Conservation (phyloP, 768 basidiomycete genomes). For the Collybiopsis luxurians region DNA sequence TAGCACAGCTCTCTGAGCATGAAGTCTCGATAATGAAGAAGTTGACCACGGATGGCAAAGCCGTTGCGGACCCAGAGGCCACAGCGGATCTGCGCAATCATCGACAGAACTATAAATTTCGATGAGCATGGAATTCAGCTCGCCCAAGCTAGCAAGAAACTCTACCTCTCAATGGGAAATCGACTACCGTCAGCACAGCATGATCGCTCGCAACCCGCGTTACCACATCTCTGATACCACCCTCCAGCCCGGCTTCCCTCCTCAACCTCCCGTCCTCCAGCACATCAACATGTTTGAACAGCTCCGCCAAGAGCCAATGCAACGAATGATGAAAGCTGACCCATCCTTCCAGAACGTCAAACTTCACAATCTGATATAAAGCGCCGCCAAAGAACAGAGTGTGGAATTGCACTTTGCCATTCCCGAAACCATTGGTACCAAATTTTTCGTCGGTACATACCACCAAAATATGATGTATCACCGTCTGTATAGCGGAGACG, state of each 20-base stretch:
- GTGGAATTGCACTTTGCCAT: conserved; percentile 61
- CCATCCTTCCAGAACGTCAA: conserved; percentile 77
- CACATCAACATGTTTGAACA: conserved; percentile 79
- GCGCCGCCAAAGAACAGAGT: conserved; percentile 61
- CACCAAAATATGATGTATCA: conserved; percentile 68
- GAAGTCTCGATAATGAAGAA: conserved; percentile 94
- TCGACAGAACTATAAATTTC: conserved; percentile 60
- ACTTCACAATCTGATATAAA: conserved; percentile 63
- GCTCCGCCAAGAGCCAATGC: conserved; percentile 87
- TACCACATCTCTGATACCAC: conserved; percentile 59
- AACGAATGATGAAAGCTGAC: conserved; percentile 93
- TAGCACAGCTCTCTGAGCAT: conserved; percentile 95
- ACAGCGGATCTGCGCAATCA: conserved; percentile 93
- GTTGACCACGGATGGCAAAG: conserved; percentile 90
- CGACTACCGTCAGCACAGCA: conserved; percentile 73
- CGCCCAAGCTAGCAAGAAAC: background rate
- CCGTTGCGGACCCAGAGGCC: conserved; percentile 99
- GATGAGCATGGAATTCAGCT: background rate
- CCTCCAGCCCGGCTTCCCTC: conserved; percentile 42
- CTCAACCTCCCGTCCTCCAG: conserved; percentile 53
- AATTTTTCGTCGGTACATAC: conserved; percentile 69
- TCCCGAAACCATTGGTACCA: conserved; percentile 64
- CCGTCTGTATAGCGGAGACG: conserved; percentile 61
- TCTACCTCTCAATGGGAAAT: conserved; percentile 87
- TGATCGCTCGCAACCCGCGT: conserved; percentile 60